Base-by-base conservation (phyloP, 768 basidiomycete species). In the Leccinum pellstonianum region DNA sequence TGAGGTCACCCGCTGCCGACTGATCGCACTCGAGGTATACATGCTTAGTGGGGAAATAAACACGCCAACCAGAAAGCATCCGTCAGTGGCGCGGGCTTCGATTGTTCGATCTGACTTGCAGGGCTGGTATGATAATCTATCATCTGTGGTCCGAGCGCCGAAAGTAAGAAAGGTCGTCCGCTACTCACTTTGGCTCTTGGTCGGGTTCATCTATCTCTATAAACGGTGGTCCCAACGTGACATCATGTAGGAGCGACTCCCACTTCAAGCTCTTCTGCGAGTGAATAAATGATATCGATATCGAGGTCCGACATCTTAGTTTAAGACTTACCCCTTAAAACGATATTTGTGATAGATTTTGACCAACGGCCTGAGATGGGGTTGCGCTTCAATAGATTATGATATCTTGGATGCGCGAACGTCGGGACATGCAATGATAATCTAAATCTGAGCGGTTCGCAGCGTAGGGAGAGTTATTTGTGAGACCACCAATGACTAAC, bases 21-120 rank as follows among this genome's bases (percentile, higher is more conserved):
- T 81, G 3, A 74, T 17, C 17, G 38, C 38, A 82, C 57, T 55
- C 84, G 14, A 51, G 64, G 5, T 59, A 53, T 41, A 9, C 0
- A 62, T 82, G 10, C 59, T 83, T 0, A 51, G 62, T 6, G 68
- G 71, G 12, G 80, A 81, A 62, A 72, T 78, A 0, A 65, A 57
- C 1, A 56, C 5, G 67, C 69, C 2, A 66, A 62, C 2, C 79
- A 77, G 2, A 65, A 68, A 5, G 68, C 81, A 55, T 78, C 77
- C 5, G 76, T 84, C 27, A 79, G 75, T 46, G 82, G 82, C 80
- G 54, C 8, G 76, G 68, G 4, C 38, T 23, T 29, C 29, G n/a
- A 10, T 38, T 11, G 15, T 25, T 15, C 31, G n/a, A 10, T 17
- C 4, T 27, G 10, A 11, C 4, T 61, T 14, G 2, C 19, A 17